Percentiles rank a stretch among this genome's conserved stretches.
phyloP scores from a whole-genome alignment of 345 rosid genomes.

The Carallia brachiata region DNA sequence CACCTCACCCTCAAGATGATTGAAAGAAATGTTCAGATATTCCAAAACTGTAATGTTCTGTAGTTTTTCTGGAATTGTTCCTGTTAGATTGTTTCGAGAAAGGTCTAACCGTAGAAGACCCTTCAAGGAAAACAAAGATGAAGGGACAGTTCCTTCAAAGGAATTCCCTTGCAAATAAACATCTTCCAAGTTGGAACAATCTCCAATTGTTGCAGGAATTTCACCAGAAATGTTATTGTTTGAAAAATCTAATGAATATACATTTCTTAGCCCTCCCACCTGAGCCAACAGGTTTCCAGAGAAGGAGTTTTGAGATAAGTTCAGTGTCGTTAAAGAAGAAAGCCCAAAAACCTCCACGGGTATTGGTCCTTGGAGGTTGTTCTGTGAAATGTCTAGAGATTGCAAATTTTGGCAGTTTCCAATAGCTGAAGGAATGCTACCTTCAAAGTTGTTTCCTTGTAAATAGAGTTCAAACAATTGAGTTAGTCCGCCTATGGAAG shows the following conservation, averaged over 20 bases:
- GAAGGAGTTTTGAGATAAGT: conserved; percentile 4
- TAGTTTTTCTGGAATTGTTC: background rate
- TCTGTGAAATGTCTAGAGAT: conserved; percentile 4
- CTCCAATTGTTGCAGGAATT: conserved; percentile 9
- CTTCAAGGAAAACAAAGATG: conserved; percentile 9
- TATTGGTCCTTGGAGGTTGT: conserved; percentile 11
- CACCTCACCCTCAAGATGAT: conserved; percentile 17
- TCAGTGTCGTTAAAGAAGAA: background rate
- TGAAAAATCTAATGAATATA: conserved; percentile 11
- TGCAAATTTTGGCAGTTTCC: conserved; percentile 1
- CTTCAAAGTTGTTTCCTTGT: conserved; percentile 13
- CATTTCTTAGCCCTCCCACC: conserved; percentile 6
- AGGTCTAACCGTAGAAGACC: conserved; percentile 12
- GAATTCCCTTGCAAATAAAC: background rate
- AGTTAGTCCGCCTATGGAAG: conserved; percentile 6
- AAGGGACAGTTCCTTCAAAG: conserved; percentile 13
- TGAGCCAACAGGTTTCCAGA: conserved; percentile 3
- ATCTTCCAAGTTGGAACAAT: conserved; percentile 8
- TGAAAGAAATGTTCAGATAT: conserved; percentile 9
- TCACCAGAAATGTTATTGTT: conserved; percentile 7
- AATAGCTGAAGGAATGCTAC: conserved; percentile 12
- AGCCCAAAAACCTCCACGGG: background rate
- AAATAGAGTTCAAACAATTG: background rate
- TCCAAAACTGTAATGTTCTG: background rate
- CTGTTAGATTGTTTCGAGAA: conserved; percentile 14